phyloP scores from a whole-genome alignment of 305 asterid species.

The Caryopteris hybrid region DNA sequence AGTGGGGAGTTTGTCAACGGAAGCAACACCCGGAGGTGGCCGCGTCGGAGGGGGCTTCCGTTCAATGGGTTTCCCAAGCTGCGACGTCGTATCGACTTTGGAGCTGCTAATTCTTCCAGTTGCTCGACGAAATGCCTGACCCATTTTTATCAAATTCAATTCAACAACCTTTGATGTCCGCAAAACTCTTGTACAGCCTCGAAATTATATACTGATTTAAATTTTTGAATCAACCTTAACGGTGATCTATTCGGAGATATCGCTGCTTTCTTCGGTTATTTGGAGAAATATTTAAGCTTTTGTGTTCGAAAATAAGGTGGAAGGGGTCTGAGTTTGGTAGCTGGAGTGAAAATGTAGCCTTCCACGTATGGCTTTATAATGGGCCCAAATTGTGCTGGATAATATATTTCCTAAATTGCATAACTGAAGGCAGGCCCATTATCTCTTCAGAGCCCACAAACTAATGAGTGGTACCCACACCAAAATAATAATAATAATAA shows the following conservation, averaged over 20 bases:
- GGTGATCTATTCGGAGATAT: not conserved
- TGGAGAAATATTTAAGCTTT: constrained; percentile 5
- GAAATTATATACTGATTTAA: not conserved
- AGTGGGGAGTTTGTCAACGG: constrained; percentile 26
- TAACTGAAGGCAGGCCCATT: not conserved
- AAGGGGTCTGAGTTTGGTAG: constrained; percentile 18
- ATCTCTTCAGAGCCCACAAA: too few species aligned
- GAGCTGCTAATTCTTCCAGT: constrained; percentile 63
- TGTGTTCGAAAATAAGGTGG: not conserved
- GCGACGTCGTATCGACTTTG: constrained; percentile 39
- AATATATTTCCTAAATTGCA: not conserved
- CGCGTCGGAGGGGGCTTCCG: constrained; percentile 26
- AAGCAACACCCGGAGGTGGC: constrained; percentile 8
- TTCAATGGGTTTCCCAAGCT: constrained; percentile 44
- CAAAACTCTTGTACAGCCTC: not conserved
- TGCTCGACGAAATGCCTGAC: constrained; percentile 97
- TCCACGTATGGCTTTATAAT: constrained; percentile 29
- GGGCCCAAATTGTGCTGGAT: too few species aligned
- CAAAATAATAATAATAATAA: too few species aligned
- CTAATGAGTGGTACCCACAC: too few species aligned
- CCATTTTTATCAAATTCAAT: constrained; percentile 40
- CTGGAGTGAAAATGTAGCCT: constrained; percentile 15
- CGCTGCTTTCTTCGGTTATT: not conserved
- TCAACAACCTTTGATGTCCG: not conserved
- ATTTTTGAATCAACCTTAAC: not conserved